Evolutionary conservation across 2,329 filamentous ascomycete species (phyloP), one percentile per base, ranked within the genome.

Genomic region (Botrytis porri): DNA sequence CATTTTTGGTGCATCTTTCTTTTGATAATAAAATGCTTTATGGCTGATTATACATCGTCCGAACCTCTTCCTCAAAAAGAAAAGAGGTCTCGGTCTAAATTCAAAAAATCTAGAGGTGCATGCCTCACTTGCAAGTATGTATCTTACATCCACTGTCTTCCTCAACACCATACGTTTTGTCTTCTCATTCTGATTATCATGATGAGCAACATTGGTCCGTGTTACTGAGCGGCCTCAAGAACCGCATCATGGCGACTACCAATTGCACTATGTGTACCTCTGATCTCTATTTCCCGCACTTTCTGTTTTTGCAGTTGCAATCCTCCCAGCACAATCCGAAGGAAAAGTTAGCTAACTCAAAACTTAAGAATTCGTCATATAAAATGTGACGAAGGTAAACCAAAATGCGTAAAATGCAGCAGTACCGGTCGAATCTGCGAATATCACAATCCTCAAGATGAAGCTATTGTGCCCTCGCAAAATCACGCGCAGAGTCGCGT

Each of bases 171-270:
- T 57, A 63, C 20, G 22, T 39, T 1, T 39, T 8, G 6, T 16
- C 4, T 64, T n/a, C 29, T 54, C 29, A 37, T 16, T 37, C 20
- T 4, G 78, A 66, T 12, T 77, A 82, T 80, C 79, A 87, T 92
- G 92, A 95, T 94, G 92, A 95, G 87, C 92, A 88, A 86, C 87
- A 90, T 95, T 95, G 92, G 93, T 95, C 93, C 93, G 92, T 95
- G 92, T 96, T 95, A 90, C 93, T 89, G 92, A 95, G 91, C 90
- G 90, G 91, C 89, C 88, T 94, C 93, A 95, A 95, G 92, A 94
- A 92, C 93, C 91, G 90, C 89, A 84, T 85, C 82, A 88, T 92
- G 93, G 93, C 88, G 93, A 93, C 86, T 84, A 84, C 87, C 88
- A 66, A 91, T 89, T 87, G 90, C 88, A 88, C 86, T 87, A 81